Conservation (phyloP, 2,329 filamentous ascomycete genomes). For the Neopestalotiopsis clavispora region DNA sequence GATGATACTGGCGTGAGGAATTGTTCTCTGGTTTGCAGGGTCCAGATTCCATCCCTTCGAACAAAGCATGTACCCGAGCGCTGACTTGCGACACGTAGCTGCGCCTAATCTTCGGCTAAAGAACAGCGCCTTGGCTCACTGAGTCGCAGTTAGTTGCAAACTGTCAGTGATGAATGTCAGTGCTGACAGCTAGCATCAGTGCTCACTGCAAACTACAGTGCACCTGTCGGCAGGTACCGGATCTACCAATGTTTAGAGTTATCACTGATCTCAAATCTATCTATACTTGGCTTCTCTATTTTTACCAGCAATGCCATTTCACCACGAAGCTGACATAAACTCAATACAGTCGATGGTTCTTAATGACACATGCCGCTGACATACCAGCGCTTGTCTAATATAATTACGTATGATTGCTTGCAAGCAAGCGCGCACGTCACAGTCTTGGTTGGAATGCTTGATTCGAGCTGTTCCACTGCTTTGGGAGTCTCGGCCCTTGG, state of each 20-base stretch:
- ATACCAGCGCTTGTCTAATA: neutral
- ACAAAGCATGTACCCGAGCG: neutral
- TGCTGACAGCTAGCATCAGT: neutral
- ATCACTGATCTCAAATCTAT: neutral
- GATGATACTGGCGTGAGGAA: neutral
- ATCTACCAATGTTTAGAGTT: neutral
- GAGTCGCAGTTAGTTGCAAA: too few species aligned
- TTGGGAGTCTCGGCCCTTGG: neutral
- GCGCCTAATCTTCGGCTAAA: conserved; percentile 14
- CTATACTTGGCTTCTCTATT: neutral
- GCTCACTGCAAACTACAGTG: neutral
- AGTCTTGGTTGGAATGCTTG: neutral
- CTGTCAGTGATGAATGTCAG: neutral
- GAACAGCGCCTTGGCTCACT: neutral
- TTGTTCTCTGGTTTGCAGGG: neutral
- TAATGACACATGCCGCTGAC: neutral
- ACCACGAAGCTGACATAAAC: neutral
- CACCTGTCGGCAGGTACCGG: neutral
- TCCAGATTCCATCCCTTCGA: neutral
- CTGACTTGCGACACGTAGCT: conserved; percentile 4
- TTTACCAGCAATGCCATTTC: neutral
- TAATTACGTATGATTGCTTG: neutral
- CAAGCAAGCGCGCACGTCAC: neutral
- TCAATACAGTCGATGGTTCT: neutral
- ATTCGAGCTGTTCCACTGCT: too few species aligned